A percentile compares a stretch with the other conserved stretches of the same genome.
These are phyloP conservation scores for Kodamaea restingae DNA, from an alignment of 805 yeast genomes.

Conservation along the genomic window DNA sequence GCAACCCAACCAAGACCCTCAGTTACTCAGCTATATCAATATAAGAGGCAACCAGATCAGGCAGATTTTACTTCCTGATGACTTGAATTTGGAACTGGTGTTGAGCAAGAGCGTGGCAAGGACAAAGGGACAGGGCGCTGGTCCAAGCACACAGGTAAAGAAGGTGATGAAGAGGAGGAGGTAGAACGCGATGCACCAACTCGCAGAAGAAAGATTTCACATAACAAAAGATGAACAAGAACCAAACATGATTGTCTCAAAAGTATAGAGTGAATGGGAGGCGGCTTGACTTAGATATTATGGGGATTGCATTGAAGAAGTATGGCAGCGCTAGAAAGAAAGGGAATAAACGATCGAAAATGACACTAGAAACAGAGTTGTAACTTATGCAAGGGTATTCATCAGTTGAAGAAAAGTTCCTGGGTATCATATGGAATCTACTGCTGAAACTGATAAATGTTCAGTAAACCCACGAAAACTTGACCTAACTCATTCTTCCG, in stretches of 20 bases:
- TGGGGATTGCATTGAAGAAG: too few relatives aligned
- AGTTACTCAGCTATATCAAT: constrained; percentile 70
- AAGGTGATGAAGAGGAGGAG: constrained; percentile 14
- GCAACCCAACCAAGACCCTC: constrained; percentile 64
- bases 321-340: too few relatives aligned
- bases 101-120: constrained; percentile 49
- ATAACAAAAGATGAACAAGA: too few relatives aligned
- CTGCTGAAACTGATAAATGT: too few relatives aligned
- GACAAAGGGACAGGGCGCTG: constrained; percentile 42
- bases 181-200: constrained; percentile 12
- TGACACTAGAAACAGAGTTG: not conserved
- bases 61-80: constrained; percentile 79
- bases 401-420: too few relatives aligned
- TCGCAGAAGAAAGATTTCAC: not conserved
- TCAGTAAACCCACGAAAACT: too few relatives aligned
- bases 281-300: too few relatives aligned
- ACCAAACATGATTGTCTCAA: too few relatives aligned
- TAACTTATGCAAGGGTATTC: not conserved
- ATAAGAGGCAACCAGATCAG: constrained; percentile 88
- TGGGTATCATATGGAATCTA: too few relatives aligned
- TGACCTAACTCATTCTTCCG: too few relatives aligned
- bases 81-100: constrained; percentile 65
- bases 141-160: constrained; percentile 27
- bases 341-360: too few relatives aligned
- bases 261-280: too few relatives aligned